Evolutionary conservation across 2,329 filamentous ascomycete species (phyloP).

Genomic region (Tolypocladium pustulatum): DNA sequence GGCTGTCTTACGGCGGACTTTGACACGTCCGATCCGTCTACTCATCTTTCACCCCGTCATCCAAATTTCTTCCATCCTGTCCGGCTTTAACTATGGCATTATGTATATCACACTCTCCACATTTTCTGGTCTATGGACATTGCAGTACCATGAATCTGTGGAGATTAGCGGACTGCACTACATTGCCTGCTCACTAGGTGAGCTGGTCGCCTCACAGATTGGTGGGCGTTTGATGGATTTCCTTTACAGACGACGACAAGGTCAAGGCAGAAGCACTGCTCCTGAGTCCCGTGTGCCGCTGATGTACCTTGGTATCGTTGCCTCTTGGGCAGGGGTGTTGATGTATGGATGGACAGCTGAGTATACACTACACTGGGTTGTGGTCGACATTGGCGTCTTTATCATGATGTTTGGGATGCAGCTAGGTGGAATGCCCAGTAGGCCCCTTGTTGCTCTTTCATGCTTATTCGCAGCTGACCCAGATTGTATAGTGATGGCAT

Average conservation of each 20-base stretch:
- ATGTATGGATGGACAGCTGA: slow-evolving; percentile 34
- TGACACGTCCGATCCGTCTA: slow-evolving; percentile 45
- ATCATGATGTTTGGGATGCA: slow-evolving; percentile 16
- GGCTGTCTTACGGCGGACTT: slow-evolving; percentile 17
- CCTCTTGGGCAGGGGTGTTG: slow-evolving; percentile 27
- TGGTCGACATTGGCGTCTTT: slow-evolving; percentile 25
- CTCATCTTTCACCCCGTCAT: slow-evolving; percentile 50
- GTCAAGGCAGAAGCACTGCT: background rate
- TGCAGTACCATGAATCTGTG: slow-evolving; percentile 41
- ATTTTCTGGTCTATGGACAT: slow-evolving; percentile 47
- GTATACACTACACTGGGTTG: slow-evolving; percentile 23
- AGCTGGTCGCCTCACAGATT: slow-evolving; percentile 43
- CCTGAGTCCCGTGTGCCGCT: slow-evolving; percentile 16
- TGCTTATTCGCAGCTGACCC: background rate
- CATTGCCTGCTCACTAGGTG: slow-evolving; percentile 51
- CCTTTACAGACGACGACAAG: slow-evolving; percentile 12
- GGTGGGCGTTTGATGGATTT: slow-evolving; percentile 31
- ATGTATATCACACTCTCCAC: slow-evolving; percentile 55
- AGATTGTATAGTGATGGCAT: background rate
- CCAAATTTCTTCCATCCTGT: slow-evolving; percentile 42
- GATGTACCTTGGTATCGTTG: slow-evolving; percentile 27
- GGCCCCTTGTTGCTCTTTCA: background rate
- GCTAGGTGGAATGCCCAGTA: background rate
- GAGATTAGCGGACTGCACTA: slow-evolving; percentile 55
- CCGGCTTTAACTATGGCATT: slow-evolving; percentile 49